Conservation (phyloP, 1,284 basidiomycete genomes). For the Sanguinoderma infundibulare region DNA sequence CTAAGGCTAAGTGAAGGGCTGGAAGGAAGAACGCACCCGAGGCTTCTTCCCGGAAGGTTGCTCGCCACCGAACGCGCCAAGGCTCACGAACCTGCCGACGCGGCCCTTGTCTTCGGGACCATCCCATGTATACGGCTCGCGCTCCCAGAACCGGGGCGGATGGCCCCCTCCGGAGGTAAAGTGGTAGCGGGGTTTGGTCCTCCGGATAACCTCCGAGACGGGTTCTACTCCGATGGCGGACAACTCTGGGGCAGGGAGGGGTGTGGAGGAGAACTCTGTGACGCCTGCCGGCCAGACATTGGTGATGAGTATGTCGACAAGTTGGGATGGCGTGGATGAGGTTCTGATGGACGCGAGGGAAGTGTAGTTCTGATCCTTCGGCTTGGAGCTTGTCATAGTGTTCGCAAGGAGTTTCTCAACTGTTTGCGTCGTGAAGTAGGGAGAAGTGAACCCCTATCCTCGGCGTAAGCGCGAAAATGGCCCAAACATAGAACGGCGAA, state of each 20-base stretch:
- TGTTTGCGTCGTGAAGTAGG: constrained; percentile 72
- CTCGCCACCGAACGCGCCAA: constrained; percentile 85
- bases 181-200: constrained; percentile 78
- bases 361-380: constrained; percentile 49
- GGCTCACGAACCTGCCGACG: constrained; percentile 78
- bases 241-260: constrained; percentile 52
- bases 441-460: constrained; percentile 68
- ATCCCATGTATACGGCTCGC: constrained; percentile 88
- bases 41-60: constrained; percentile 74
- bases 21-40: constrained; percentile 56
- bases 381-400: constrained; percentile 54
- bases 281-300: constrained; percentile 80
- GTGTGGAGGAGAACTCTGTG: constrained; percentile 61
- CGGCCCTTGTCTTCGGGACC: constrained; percentile 59
- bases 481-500: not conserved
- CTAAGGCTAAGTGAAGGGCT: not conserved
- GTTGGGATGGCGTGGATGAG: constrained; percentile 58
- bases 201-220: constrained; percentile 69
- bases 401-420: constrained; percentile 76
- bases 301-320: constrained; percentile 85
- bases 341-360: constrained; percentile 75
- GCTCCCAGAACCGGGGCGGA: constrained; percentile 84
- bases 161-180: constrained; percentile 66
- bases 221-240: constrained; percentile 54
- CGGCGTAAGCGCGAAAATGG: not conserved